Conservation (phyloP, 306 rosid genomes). For the cucumber (Cucumis sativus) region DNA sequence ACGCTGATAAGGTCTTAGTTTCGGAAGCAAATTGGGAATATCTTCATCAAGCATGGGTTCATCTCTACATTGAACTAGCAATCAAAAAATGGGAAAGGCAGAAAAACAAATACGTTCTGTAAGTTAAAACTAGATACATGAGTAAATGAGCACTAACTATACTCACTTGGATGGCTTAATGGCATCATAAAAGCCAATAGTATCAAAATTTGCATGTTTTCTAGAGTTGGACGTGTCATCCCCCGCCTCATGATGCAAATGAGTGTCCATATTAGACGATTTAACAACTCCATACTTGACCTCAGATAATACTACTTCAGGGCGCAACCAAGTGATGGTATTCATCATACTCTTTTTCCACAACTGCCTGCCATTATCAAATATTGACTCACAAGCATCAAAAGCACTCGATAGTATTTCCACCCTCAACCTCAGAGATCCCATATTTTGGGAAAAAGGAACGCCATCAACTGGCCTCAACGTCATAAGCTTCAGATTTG, state of each 20-base stretch:
- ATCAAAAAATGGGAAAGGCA: not conserved
- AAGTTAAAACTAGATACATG: not conserved
- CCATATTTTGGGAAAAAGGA: conserved; percentile 26
- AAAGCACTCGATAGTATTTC: conserved; percentile 55
- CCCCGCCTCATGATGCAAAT: conserved; percentile 22
- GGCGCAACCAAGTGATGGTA: conserved; percentile 80
- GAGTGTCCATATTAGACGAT: conserved; percentile 37
- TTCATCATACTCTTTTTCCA: conserved; percentile 93
- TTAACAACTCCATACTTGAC: conserved; percentile 44
- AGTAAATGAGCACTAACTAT: conserved; percentile 7
- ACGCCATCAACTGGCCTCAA: conserved; percentile 48
- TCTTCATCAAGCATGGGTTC: conserved; percentile 66
- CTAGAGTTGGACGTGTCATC: conserved; percentile 17
- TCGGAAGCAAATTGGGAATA: conserved; percentile 74
- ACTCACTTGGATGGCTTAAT: conserved; percentile 90
- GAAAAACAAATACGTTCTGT: not conserved
- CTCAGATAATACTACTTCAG: conserved; percentile 68
- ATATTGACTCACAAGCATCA: conserved; percentile 64
- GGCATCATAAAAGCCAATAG: conserved; percentile 77
- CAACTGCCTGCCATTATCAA: conserved; percentile 52
- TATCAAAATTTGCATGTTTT: conserved; percentile 47
- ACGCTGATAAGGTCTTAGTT: conserved; percentile 78
- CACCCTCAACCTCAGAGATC: conserved; percentile 60
- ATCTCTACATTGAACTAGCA: conserved; percentile 30
- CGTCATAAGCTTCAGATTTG: conserved; percentile 58